Evolutionary conservation across 2,329 filamentous ascomycete genomes (phyloP).

Genomic region (Botrytis sinoallii): DNA sequence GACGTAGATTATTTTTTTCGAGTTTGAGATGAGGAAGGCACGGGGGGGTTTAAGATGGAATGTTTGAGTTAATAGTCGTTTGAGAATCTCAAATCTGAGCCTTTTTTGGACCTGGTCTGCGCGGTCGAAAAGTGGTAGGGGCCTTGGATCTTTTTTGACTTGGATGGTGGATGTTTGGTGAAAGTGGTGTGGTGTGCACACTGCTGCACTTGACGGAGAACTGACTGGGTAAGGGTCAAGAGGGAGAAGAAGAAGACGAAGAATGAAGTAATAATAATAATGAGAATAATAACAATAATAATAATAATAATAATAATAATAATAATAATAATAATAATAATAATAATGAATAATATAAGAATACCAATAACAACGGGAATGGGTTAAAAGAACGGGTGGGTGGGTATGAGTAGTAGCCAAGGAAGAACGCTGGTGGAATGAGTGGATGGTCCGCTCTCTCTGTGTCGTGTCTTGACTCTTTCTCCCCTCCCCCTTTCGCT

Average conservation of each 20-base stretch:
- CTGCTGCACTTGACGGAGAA: neutral
- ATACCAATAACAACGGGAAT: neutral
- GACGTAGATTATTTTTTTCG: conserved; percentile 9
- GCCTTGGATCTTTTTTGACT: conserved; percentile 4
- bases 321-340: neutral
- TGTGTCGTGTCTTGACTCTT: neutral
- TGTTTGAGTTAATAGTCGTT: conserved; percentile 12
- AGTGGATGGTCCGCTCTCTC: conserved; percentile 1
- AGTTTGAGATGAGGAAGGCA: conserved; percentile 18
- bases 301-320: neutral
- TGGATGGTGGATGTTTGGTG: neutral
- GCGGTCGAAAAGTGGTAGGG: conserved; percentile 4
- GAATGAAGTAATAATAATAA: no score
- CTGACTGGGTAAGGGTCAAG: neutral
- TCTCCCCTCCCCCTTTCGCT: neutral
- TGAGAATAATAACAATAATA: neutral
- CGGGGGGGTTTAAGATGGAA: conserved; percentile 14
- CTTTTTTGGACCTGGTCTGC: conserved; percentile 4
- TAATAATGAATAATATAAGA: neutral
- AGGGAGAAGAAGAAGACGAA: no score
- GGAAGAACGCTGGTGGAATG: conserved; percentile 8
- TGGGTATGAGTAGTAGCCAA: neutral
- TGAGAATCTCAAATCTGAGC: conserved; percentile 17
- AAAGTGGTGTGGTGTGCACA: neutral
- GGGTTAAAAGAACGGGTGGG: neutral